Base-by-base conservation (phyloP, 164 flowering plant species). In the Vitis riparia region DNA sequence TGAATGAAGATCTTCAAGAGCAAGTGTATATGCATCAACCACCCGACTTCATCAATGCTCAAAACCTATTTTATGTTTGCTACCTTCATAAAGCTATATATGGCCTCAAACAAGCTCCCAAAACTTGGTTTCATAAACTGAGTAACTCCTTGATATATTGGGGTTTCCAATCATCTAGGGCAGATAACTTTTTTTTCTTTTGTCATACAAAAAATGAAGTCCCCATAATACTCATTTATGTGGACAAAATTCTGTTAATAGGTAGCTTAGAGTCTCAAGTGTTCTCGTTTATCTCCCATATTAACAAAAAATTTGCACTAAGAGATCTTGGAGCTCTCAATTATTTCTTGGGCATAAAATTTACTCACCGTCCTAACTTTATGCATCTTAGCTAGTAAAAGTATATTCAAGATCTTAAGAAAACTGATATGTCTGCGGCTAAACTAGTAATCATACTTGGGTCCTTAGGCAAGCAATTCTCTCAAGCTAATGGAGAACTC, bases 31-130 rank as follows among this genome's bases (percentile, higher is more conserved):
- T 67, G 62, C 13, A 14, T n/a, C 70, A 55, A 47, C 53, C 70
- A 8, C 62, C 8, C 0, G 51, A 62, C 13, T 67, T 67, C 11
- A 13, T 30, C 32, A 23, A 67, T 12, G 8, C 51, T 23, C 9
- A 55, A 8, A 30, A 14, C 5, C 51, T 51, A 6, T 2, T 14
- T 23, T 19, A 67, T 30, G 72, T 61, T 1, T 69, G 59, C 19
- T 11, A 29, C 2, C n/a, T 69, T 6, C 17, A 61, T 2, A 51
- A 62, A 11, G 63, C 72, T 5, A 10, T 71, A 3, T 71, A 64
- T 51, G 74, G 68, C 5, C 56, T 63, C 6, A 71, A 71, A 56
- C 63, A 71, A 50, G 62, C 68, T 6, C 74, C 68, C 3, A 2
- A 68, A 9, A 68, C 68, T 13, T 71, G 74, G 74, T 63, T 63